These are phyloP conservation scores for Ophiocordyceps camponoti-saundersi DNA, from an alignment of 2,329 filamentous ascomycete genomes.

Conservation along the genomic window DNA sequence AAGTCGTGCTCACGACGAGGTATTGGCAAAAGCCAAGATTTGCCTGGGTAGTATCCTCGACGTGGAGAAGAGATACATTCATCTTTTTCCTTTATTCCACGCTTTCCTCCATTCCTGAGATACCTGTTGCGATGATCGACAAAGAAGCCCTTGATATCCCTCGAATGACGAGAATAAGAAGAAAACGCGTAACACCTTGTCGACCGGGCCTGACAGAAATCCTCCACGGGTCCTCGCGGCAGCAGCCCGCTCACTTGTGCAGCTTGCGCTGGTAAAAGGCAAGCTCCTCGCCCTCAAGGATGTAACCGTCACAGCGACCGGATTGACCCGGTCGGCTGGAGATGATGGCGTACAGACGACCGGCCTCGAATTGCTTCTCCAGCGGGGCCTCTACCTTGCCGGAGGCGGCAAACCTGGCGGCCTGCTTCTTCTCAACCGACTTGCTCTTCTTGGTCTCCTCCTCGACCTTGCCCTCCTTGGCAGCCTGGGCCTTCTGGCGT, in stretches of 20 bases:
- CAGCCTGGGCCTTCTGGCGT: slow-evolving; percentile 64
- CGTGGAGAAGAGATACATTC: neutral
- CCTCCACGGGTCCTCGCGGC: no score
- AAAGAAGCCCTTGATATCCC: slow-evolving; percentile 19
- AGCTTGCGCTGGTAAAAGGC: slow-evolving; percentile 99
- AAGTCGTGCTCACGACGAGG: neutral
- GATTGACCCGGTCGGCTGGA: slow-evolving; percentile 91
- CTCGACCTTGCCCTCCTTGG: slow-evolving; percentile 41
- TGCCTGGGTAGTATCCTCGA: slow-evolving; percentile 4
- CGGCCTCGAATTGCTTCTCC: slow-evolving; percentile 99
- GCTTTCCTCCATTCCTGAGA: neutral
- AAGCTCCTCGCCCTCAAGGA: slow-evolving; percentile 98
- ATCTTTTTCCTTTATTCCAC: neutral
- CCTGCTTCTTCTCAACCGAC: slow-evolving; percentile 91
- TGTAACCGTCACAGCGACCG: slow-evolving; percentile 91
- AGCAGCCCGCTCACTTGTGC: slow-evolving; percentile 63
- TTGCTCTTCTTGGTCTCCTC: slow-evolving; percentile 86
- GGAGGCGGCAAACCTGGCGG: slow-evolving; percentile 58
- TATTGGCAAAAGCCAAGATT: neutral
- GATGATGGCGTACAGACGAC: slow-evolving; percentile 89
- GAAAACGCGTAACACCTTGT: slow-evolving; percentile 21
- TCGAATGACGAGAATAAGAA: slow-evolving; percentile 16
- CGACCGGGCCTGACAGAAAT: slow-evolving; percentile 6
- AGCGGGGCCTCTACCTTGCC: slow-evolving; percentile 89
- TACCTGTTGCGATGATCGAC: neutral